These are phyloP conservation scores for Naganishia cerealis DNA, from an alignment of 1,284 basidiomycete genomes.

Conservation along the genomic window DNA sequence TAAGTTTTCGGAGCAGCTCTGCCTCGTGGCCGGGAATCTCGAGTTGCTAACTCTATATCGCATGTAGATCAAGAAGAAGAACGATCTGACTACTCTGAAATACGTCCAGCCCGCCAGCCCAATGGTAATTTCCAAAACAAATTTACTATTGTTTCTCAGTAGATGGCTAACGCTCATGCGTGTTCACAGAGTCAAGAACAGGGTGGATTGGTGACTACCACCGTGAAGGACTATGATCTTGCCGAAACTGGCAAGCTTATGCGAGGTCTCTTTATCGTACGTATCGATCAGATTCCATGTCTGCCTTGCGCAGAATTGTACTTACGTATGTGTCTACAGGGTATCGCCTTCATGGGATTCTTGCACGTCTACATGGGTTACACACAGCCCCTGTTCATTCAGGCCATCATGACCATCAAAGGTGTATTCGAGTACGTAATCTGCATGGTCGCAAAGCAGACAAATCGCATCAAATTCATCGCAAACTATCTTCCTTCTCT, in stretches of 20 bases:
- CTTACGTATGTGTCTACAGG: slow-evolving; percentile 43
- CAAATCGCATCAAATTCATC: not conserved
- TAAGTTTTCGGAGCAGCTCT: slow-evolving; percentile 33
- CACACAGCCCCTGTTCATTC: slow-evolving; percentile 89
- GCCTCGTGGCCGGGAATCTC: not conserved
- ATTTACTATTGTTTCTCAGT: slow-evolving; percentile 5
- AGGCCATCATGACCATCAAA: slow-evolving; percentile 85
- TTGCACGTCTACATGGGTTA: slow-evolving; percentile 81
- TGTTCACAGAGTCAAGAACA: slow-evolving; percentile 42
- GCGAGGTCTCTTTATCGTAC: slow-evolving; percentile 65
- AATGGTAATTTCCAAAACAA: slow-evolving; percentile 53
- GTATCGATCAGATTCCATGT: slow-evolving; percentile 20
- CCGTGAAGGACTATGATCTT: slow-evolving; percentile 89
- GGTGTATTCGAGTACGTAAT: slow-evolving; percentile 65
- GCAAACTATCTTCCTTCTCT: not conserved
- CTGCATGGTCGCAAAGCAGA: not conserved
- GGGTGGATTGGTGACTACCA: slow-evolving; percentile 83
- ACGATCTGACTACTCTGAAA: slow-evolving; percentile 92
- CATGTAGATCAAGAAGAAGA: slow-evolving; percentile 81
- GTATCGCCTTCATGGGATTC: slow-evolving; percentile 82
- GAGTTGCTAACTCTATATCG: slow-evolving; percentile 3
- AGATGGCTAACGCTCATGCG: slow-evolving; percentile 9
- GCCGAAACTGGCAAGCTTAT: slow-evolving; percentile 82
- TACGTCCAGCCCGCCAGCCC: slow-evolving; percentile 63
- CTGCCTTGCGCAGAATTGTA: not conserved